Evolutionary conservation across 2,329 filamentous ascomycete species (phyloP).

Genomic region (Fusarium falciforme): DNA sequence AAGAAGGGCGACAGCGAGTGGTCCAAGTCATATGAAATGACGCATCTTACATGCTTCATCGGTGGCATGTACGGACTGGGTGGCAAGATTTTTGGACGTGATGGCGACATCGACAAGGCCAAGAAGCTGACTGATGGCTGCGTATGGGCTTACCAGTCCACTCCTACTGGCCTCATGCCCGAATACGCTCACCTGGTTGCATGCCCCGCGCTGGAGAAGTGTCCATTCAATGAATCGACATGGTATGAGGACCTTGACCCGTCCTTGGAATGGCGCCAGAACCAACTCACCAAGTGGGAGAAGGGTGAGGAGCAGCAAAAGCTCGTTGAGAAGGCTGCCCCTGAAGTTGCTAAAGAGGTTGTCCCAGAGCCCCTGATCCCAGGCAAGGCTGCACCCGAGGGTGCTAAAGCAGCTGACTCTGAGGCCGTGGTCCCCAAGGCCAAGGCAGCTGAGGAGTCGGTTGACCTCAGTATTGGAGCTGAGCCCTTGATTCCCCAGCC

Average conservation of each 20-base stretch:
- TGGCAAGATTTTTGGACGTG: slow-evolving; percentile 69
- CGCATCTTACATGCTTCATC: slow-evolving; percentile 75
- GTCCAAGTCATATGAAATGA: slow-evolving; percentile 67
- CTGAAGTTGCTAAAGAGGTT: slow-evolving; percentile 11
- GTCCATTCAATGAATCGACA: slow-evolving; percentile 62
- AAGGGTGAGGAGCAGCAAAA: slow-evolving; percentile 52
- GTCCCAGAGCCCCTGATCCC: not conserved
- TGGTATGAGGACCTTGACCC: slow-evolving; percentile 65
- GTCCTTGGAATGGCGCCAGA: slow-evolving; percentile 54
- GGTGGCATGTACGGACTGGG: slow-evolving; percentile 77
- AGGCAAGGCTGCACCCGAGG: slow-evolving; percentile 23
- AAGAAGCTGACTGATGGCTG: slow-evolving; percentile 75
- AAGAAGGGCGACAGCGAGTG: slow-evolving; percentile 56
- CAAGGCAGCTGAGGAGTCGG: not conserved
- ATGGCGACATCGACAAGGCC: slow-evolving; percentile 71
- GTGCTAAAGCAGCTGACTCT: not conserved
- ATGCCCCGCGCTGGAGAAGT: slow-evolving; percentile 60
- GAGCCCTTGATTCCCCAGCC: not conserved
- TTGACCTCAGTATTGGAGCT: not conserved
- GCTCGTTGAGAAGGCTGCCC: slow-evolving; percentile 39
- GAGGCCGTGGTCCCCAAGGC: not conserved
- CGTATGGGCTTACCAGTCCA: slow-evolving; percentile 75
- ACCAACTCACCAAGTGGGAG: slow-evolving; percentile 58
- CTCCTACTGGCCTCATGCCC: slow-evolving; percentile 73
- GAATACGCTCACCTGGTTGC: slow-evolving; percentile 60